A percentile compares a stretch with the other conserved stretches of the same genome.
phyloP scores from a whole-genome alignment of 2,329 filamentous ascomycete genomes.

The Knufia petricola region DNA sequence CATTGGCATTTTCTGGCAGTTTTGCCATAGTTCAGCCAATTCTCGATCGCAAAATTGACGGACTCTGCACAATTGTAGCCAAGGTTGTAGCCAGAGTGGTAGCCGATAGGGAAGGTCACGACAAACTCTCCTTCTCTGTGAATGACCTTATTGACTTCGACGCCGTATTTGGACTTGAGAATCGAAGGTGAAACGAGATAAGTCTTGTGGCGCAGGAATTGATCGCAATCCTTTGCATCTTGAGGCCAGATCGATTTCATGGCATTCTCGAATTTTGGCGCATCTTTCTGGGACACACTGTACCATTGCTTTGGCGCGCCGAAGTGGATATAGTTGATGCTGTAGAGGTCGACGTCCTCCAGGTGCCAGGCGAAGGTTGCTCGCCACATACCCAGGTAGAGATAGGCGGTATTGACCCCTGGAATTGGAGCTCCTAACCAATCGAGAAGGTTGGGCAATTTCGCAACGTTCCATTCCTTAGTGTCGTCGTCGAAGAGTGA shows the following conservation, averaged over 20 bases:
- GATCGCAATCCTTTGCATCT: slow-evolving; percentile 89
- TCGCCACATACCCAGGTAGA: slow-evolving; percentile 99
- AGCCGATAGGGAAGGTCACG: slow-evolving; percentile 96
- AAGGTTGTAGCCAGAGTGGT: slow-evolving; percentile 95
- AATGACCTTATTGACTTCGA: slow-evolving; percentile 91
- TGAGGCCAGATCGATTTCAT: slow-evolving; percentile 80
- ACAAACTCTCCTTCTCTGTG: slow-evolving; percentile 97
- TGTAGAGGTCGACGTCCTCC: slow-evolving; percentile 97
- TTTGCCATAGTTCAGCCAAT: slow-evolving; percentile 89
- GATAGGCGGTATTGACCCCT: slow-evolving; percentile 93
- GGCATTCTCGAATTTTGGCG: slow-evolving; percentile 79
- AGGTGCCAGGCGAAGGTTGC: slow-evolving; percentile 98
- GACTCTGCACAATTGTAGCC: slow-evolving; percentile 99
- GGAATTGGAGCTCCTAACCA: slow-evolving; percentile 91
- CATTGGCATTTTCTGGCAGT: slow-evolving; percentile 97
- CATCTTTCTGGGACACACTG: slow-evolving; percentile 93
- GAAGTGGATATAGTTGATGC: slow-evolving; percentile 99
- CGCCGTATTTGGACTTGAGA: slow-evolving; percentile 77
- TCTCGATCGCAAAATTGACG: slow-evolving; percentile 93
- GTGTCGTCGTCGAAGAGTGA: slow-evolving; percentile 84
- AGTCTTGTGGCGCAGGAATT: slow-evolving; percentile 94
- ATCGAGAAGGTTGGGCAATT: slow-evolving; percentile 85
- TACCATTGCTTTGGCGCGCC: slow-evolving; percentile 99
- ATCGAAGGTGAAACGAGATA: slow-evolving; percentile 90
- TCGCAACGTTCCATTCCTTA: slow-evolving; percentile 86